A percentile compares a stretch with the other conserved stretches of the same genome.
These are phyloP conservation scores for Voacanga thouarsii DNA, from an alignment of 257 asterid species.

Conservation along the genomic window DNA sequence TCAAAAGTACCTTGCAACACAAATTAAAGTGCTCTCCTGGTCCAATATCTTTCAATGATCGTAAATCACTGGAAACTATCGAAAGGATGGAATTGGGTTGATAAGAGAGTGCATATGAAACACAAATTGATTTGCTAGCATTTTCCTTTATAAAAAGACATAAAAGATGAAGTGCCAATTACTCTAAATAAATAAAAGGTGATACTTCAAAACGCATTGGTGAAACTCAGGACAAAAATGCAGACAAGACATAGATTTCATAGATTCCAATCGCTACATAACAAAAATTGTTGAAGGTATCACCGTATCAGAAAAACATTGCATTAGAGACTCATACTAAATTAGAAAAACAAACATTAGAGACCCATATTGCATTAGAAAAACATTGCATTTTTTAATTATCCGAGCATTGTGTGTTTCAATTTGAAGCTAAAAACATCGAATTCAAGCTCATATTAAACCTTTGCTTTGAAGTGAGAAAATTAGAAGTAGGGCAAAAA, in stretches of 20 bases:
- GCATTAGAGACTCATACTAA: not conserved
- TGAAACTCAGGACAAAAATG: not conserved
- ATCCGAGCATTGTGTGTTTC: not conserved
- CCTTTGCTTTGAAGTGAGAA: too few relatives aligned
- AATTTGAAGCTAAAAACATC: not conserved
- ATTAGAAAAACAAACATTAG: too few relatives aligned
- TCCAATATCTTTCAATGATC: slow-evolving; percentile 50
- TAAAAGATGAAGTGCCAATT: not conserved
- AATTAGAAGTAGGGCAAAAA: not conserved
- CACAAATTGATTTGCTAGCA: not conserved
- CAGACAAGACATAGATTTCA: not conserved
- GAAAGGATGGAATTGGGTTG: slow-evolving; percentile 17
- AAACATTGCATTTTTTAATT: not conserved
- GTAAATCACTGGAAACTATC: slow-evolving; percentile 42
- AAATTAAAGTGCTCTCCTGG: slow-evolving; percentile 48
- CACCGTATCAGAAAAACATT: not conserved
- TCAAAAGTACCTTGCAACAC: slow-evolving; percentile 65
- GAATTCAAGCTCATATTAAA: not conserved
- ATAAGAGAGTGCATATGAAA: slow-evolving; percentile 1
- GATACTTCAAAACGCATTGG: not conserved
- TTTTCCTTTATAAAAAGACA: not conserved
- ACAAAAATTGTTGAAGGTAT: not conserved
- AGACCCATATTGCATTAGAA: too few relatives aligned
- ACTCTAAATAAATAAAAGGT: not conserved
- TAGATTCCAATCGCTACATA: not conserved